A percentile compares a stretch with the other conserved stretches of the same genome.
Evolutionary conservation across 1,284 basidiomycete species (phyloP).

Genomic region (Ustilago cynodontis): DNA sequence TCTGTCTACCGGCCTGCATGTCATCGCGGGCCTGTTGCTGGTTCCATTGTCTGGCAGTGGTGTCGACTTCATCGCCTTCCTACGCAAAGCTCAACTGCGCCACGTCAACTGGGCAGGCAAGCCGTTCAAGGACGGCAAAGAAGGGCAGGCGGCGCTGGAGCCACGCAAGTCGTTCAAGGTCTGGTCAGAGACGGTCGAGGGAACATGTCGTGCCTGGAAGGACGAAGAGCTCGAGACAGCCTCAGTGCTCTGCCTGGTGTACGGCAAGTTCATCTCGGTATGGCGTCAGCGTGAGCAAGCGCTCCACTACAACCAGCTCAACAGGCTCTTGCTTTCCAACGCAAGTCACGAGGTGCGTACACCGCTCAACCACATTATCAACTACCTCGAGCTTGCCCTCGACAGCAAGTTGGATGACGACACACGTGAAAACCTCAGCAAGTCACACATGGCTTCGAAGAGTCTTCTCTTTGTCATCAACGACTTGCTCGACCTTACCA

Average conservation of each 20-base stretch:
- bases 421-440: constrained; percentile 82
- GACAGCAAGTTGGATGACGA: constrained; percentile 82
- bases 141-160: constrained; percentile 57
- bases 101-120: constrained; percentile 65
- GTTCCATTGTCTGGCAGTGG: constrained; percentile 74
- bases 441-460: constrained; percentile 85
- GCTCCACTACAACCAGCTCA: constrained; percentile 81
- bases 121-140: constrained; percentile 77
- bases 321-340: constrained; percentile 84
- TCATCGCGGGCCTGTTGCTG: constrained; percentile 82
- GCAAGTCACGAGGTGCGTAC: constrained; percentile 83
- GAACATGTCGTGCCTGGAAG: constrained; percentile 81
- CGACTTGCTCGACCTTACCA: constrained; percentile 85
- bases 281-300: constrained; percentile 88
- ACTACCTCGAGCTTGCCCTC: constrained; percentile 84
- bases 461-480: constrained; percentile 77
- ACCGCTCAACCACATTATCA: constrained; percentile 72
- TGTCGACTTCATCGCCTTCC: constrained; percentile 79
- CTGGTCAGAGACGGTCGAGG: constrained; percentile 83
- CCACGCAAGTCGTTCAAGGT: constrained; percentile 70
- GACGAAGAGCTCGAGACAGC: constrained; percentile 90
- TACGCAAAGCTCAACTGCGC: constrained; percentile 80
- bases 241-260: constrained; percentile 84
- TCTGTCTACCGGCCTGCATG: constrained; percentile 78
- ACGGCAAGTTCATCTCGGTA: constrained; percentile 87